A percentile compares a stretch with the other conserved stretches of the same genome.
Conservation (phyloP, 768 basidiomycete genomes). For the Tulasnella sp. region DNA sequence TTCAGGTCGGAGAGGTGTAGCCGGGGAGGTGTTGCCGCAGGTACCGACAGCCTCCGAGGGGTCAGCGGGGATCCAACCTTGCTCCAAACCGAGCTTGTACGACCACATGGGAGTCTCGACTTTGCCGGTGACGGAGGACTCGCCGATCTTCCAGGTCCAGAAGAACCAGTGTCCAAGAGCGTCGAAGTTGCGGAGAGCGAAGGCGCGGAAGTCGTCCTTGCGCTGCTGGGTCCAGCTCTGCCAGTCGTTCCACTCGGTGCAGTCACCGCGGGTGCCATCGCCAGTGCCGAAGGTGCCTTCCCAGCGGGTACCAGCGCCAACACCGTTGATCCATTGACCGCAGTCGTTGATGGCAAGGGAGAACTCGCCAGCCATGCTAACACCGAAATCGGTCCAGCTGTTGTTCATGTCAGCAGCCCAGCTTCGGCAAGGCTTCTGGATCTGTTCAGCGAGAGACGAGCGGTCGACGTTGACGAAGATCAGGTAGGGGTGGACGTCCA, state of each 20-base stretch:
- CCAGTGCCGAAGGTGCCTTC: conserved; percentile 65
- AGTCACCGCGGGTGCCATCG: conserved; percentile 44
- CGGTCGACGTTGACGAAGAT: conserved; percentile 63
- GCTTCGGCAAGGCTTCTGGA: conserved; percentile 58
- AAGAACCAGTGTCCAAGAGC: conserved; percentile 95
- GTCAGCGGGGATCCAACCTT: conserved; percentile 92
- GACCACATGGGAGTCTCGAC: conserved; percentile 90
- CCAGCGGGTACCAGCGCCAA: conserved; percentile 67
- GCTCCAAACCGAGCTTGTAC: conserved; percentile 81
- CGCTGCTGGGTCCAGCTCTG: conserved; percentile 56
- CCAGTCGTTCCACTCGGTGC: conserved; percentile 70
- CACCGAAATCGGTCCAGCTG: conserved; percentile 71
- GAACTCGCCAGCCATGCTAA: conserved; percentile 83
- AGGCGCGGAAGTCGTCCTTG: conserved; percentile 63
- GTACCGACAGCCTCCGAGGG: conserved; percentile 70
- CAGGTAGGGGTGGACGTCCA: conserved; percentile 87
- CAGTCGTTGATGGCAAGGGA: conserved; percentile 36
- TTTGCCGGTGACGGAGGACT: conserved; percentile 64
- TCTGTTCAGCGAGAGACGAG: conserved; percentile 56
- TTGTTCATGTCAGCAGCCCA: conserved; percentile 74
- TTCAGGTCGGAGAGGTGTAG: conserved; percentile 44
- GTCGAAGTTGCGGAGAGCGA: conserved; percentile 86
- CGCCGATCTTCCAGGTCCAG: conserved; percentile 98
- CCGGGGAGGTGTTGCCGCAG: conserved; percentile 48
- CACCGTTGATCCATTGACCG: conserved; percentile 44